phyloP scores from a whole-genome alignment of 768 basidiomycete species.

The Daedaleopsis nitida region DNA sequence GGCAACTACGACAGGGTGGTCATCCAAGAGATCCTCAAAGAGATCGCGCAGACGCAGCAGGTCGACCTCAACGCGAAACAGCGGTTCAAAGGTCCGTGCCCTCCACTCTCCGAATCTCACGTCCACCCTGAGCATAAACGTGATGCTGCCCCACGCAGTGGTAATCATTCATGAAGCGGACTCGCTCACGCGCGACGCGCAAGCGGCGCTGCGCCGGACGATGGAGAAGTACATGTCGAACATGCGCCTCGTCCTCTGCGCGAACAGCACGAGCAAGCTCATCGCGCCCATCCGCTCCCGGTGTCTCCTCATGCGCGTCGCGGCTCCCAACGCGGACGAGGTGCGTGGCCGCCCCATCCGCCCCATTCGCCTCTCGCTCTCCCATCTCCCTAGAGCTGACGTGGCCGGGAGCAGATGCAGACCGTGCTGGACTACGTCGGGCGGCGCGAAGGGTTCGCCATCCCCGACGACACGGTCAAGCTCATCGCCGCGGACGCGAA shows the following conservation, averaged over 20 bases:
- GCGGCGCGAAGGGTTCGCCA: conserved; percentile 72
- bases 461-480: conserved; percentile 76
- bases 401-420: conserved; percentile 63
- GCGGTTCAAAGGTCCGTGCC: conserved; percentile 83
- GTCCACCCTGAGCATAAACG: background rate
- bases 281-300: conserved; percentile 97
- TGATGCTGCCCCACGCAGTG: conserved; percentile 47
- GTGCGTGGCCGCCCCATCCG: conserved; percentile 41
- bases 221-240: conserved; percentile 99
- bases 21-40: conserved; percentile 95
- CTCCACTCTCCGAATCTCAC: background rate
- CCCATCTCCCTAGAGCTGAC: conserved; percentile 56
- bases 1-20: conserved; percentile 94
- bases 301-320: conserved; percentile 91
- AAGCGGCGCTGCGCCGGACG: conserved; percentile 93
- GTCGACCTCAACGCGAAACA: conserved; percentile 95
- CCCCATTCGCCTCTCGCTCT: background rate
- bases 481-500: conserved; percentile 79
- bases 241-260: conserved; percentile 94
- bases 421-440: conserved; percentile 79
- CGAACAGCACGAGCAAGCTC: conserved; percentile 91
- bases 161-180: conserved; percentile 99
- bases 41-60: conserved; percentile 98
- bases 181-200: conserved; percentile 91
- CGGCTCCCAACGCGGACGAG: conserved; percentile 79